phyloP scores from a whole-genome alignment of 2,329 filamentous ascomycete species.

The Neofusicoccum cordaticola region DNA sequence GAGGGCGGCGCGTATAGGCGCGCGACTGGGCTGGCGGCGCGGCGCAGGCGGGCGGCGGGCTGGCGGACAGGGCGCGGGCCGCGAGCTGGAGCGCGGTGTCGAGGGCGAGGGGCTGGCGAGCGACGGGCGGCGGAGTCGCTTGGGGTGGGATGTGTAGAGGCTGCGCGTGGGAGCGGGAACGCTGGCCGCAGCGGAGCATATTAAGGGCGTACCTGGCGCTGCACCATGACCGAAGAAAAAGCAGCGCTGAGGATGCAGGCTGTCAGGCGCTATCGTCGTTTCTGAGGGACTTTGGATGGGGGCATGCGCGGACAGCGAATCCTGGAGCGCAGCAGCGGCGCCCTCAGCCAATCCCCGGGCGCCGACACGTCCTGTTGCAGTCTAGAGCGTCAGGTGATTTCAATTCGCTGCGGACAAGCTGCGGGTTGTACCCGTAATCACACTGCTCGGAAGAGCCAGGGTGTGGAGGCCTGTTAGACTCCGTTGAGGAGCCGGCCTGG shows the following conservation, averaged over 20 bases:
- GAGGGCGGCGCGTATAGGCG: too few species aligned
- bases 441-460: background rate
- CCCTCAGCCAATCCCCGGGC: too few species aligned
- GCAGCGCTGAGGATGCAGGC: conserved; percentile 15
- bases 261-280: conserved; percentile 22
- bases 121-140: background rate
- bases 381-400: conserved; percentile 11
- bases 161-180: background rate
- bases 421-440: background rate
- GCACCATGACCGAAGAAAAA: conserved; percentile 16
- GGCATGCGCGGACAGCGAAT: conserved; percentile 16
- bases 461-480: background rate
- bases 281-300: conserved; percentile 12
- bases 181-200: conserved; percentile 1
- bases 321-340: background rate
- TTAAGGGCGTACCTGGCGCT: background rate
- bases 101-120: background rate
- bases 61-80: background rate
- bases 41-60: background rate
- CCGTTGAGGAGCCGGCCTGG: background rate
- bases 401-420: background rate
- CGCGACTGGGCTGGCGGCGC: background rate
- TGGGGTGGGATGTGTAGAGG: background rate
- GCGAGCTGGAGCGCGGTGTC: background rate
- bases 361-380: background rate